phyloP scores from a whole-genome alignment of 768 basidiomycete species.

The Lactarius vividus region DNA sequence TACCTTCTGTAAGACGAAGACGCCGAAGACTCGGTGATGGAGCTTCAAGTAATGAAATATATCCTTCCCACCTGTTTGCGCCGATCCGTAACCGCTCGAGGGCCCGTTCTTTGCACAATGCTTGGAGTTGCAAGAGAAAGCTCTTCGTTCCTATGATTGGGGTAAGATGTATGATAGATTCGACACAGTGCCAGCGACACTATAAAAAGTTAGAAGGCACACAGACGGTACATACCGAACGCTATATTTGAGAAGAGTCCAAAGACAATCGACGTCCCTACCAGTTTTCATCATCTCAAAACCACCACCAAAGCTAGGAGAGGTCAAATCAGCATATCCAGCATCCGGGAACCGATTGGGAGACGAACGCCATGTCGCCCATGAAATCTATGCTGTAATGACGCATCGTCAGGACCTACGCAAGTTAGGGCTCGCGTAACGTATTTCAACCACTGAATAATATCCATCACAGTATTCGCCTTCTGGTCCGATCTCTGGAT shows the following conservation, averaged over 20 bases:
- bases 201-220: not conserved
- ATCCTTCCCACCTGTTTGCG: conserved; percentile 32
- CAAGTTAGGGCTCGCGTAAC: conserved; percentile 37
- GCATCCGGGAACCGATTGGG: not conserved
- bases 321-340: too few relatives aligned
- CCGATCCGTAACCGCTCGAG: not conserved
- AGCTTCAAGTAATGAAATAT: conserved; percentile 38
- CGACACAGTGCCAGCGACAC: not conserved
- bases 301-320: not conserved
- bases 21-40: too few relatives aligned
- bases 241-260: not conserved
- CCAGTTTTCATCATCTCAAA: not conserved
- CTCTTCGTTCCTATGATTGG: not conserved
- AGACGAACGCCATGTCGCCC: conserved; percentile 41
- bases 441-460: conserved; percentile 39
- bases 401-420: not conserved
- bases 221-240: not conserved
- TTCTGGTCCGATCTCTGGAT: conserved; percentile 24
- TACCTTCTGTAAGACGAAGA: not conserved
- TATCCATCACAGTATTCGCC: conserved; percentile 30
- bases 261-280: not conserved
- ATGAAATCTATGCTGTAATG: conserved; percentile 42
- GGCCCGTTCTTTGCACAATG: not conserved
- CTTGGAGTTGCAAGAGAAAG: not conserved
- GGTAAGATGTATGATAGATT: not conserved